phyloP scores from a whole-genome alignment of 192 early-diverging fungal genomes.

The Backusella parvicylindrica region DNA sequence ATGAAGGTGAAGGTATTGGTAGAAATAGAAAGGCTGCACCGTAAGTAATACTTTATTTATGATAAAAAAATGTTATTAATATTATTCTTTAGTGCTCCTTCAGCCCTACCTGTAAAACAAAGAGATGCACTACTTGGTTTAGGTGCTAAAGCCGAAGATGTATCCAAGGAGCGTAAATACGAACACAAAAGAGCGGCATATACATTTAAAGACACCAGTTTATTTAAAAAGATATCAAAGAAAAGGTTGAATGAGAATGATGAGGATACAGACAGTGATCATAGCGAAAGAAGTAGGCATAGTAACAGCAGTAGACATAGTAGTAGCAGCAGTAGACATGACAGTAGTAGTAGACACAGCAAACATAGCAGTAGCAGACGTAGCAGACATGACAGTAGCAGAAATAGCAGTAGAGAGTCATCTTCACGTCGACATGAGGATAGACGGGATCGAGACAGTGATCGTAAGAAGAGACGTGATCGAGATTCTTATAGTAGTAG shows the following conservation, averaged over 20 bases:
- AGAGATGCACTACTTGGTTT: conserved; percentile 77
- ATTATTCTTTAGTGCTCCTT: conserved; percentile 7
- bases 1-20: conserved; percentile 52
- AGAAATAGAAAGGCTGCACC: conserved; percentile 16
- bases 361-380: not conserved
- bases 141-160: conserved; percentile 71
- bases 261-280: not conserved
- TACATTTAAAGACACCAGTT: conserved; percentile 25
- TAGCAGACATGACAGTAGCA: not conserved
- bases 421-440: not conserved
- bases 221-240: conserved; percentile 30
- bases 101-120: conserved; percentile 33
- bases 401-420: not conserved
- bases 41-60: conserved; percentile 16
- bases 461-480: not conserved
- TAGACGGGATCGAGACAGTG: not conserved
- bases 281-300: not conserved
- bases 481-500: not conserved
- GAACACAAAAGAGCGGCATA: conserved; percentile 8
- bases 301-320: not conserved
- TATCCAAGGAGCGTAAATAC: conserved; percentile 42
- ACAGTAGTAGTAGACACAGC: not conserved
- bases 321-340: not conserved
- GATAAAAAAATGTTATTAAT: not conserved
- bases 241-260: conserved; percentile 8